Conservation (phyloP, 106 monocot genomes). For the Dendrobium officinale region DNA sequence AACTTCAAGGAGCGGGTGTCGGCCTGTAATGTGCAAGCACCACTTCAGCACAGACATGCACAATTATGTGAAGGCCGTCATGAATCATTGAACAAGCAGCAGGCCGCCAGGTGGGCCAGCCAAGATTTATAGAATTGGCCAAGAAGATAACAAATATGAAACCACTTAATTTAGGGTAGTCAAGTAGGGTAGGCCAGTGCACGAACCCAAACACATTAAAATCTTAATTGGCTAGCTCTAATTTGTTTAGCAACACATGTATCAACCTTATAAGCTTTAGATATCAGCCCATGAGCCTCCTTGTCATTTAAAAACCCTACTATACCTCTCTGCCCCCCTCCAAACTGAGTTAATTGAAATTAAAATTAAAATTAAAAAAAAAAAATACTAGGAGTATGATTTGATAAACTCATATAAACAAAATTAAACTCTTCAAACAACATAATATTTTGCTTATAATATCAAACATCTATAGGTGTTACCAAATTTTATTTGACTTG, state of each 20-base stretch:
- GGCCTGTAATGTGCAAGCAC: slow-evolving; percentile 31
- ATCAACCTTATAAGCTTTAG: background rate
- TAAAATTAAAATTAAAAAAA: background rate
- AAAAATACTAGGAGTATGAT: background rate
- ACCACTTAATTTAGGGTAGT: background rate
- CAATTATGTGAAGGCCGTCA: background rate
- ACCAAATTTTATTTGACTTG: background rate
- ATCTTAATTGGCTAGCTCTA: background rate
- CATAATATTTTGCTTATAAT: background rate
- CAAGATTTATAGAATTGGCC: background rate
- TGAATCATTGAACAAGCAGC: background rate
- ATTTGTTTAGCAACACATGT: background rate
- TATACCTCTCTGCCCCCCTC: background rate
- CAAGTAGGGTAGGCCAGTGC: background rate
- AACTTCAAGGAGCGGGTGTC: slow-evolving; percentile 74
- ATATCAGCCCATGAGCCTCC: background rate
- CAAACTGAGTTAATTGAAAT: background rate
- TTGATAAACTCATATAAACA: background rate
- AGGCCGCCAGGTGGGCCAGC: background rate
- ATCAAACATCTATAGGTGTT: background rate
- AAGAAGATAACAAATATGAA: background rate
- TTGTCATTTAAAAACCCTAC: background rate
- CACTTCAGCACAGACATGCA: background rate
- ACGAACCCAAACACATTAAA: background rate
- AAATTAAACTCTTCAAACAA: background rate